These are phyloP conservation scores for Fusarium sp. DNA, from an alignment of 2,329 filamentous ascomycete genomes.

Conservation along the genomic window DNA sequence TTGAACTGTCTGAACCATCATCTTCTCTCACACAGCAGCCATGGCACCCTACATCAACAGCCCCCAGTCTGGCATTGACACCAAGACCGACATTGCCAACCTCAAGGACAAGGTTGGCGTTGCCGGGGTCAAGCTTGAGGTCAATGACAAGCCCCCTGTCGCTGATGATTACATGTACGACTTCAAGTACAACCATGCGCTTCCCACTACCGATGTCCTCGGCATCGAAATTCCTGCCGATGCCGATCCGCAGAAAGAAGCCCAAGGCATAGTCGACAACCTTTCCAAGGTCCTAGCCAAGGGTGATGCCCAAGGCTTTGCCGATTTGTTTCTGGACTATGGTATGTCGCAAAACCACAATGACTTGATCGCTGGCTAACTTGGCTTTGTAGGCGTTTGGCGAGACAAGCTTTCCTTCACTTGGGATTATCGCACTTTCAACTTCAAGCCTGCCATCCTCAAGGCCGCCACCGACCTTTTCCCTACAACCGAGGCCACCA, in stretches of 20 bases:
- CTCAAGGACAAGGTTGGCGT: conserved; percentile 4
- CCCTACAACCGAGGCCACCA: conserved; percentile 41
- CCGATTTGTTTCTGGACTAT: conserved; percentile 5
- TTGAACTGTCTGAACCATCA: not conserved
- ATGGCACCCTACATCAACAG: conserved; percentile 14
- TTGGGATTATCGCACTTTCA: conserved; percentile 53
- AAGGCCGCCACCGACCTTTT: conserved; percentile 51
- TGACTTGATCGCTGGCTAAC: conserved; percentile 17
- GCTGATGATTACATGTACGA: conserved; percentile 56
- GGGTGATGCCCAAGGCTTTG: conserved; percentile 2
- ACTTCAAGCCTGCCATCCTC: conserved; percentile 46
- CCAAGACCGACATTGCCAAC: not conserved
- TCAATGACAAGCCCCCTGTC: conserved; percentile 32
- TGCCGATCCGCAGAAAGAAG: conserved; percentile 22
- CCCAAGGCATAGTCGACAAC: conserved; percentile 40
- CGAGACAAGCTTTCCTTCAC: conserved; percentile 52
- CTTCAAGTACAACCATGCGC: conserved; percentile 54
- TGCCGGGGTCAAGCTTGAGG: conserved; percentile 2
- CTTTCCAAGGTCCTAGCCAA: conserved; percentile 4
- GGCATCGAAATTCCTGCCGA: conserved; percentile 45
- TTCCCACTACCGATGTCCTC: conserved; percentile 44
- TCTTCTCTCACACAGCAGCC: conserved; percentile 2
- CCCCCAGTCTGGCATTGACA: conserved; percentile 1
- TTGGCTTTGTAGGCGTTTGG: conserved; percentile 46
- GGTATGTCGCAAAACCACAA: not conserved